These are phyloP conservation scores for Cercophora samala DNA, from an alignment of 495 filamentous ascomycete species.

Conservation along the genomic window DNA sequence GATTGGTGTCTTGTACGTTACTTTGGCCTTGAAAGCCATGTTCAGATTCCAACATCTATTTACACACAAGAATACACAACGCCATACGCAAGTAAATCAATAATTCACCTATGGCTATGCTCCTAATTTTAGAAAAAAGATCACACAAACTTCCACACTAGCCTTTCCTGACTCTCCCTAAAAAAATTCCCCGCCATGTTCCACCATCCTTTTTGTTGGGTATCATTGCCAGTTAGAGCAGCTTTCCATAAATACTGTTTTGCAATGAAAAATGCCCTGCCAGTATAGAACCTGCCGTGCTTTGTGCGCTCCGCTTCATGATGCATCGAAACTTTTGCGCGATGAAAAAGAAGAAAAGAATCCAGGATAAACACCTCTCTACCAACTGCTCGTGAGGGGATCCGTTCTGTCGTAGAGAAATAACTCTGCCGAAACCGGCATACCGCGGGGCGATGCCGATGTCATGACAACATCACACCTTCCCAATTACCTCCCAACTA, in stretches of 20 bases:
- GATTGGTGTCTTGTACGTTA: too few species aligned
- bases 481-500: slow-evolving; percentile 34
- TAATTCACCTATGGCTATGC: background rate
- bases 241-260: background rate
- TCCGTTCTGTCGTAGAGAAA: too few species aligned
- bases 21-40: too few species aligned
- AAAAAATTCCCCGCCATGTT: background rate
- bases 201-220: background rate
- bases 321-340: background rate
- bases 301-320: background rate
- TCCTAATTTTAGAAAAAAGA: background rate
- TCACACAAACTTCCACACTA: background rate
- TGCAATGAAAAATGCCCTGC: background rate
- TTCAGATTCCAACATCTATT: too few species aligned
- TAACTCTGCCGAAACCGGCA: too few species aligned
- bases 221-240: background rate
- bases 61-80: background rate
- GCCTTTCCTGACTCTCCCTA: background rate
- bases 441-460: too few species aligned
- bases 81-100: background rate
- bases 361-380: background rate
- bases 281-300: background rate
- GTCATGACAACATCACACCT: too few species aligned
- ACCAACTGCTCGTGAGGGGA: too few species aligned
- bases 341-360: background rate